These are phyloP conservation scores for Blastocystis sp. DNA, from an alignment of 352 stramenopile genomes.

Conservation along the genomic window DNA sequence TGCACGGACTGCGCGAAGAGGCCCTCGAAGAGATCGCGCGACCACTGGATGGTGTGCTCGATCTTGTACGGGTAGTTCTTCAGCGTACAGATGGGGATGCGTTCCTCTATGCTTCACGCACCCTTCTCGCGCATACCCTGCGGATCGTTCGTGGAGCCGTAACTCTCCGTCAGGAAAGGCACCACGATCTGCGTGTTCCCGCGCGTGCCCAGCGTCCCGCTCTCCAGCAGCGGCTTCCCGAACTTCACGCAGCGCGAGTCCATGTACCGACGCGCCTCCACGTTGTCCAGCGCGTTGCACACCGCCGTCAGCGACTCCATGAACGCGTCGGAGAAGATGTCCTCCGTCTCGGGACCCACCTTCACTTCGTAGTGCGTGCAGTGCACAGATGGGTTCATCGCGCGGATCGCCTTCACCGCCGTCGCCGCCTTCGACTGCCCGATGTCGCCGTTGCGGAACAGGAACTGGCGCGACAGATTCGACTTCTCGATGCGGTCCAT, in stretches of 20 bases:
- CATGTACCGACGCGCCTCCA: constrained; percentile 95
- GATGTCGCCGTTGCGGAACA: constrained; percentile 95
- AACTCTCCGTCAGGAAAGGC: constrained; percentile 87
- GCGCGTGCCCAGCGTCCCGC: constrained; percentile 96
- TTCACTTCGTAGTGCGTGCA: constrained; percentile 78
- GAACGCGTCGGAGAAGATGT: constrained; percentile 96
- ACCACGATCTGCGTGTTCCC: constrained; percentile 90
- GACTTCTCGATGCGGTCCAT: constrained; percentile 99
- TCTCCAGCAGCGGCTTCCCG: constrained; percentile 94
- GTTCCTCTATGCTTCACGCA: constrained; percentile 82
- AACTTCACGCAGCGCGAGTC: constrained; percentile 93
- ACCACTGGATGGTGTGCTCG: constrained; percentile 95
- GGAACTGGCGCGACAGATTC: constrained; percentile 96
- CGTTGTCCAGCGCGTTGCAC: constrained; percentile 96
- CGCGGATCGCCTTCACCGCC: constrained; percentile 83
- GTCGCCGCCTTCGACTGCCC: constrained; percentile 89
- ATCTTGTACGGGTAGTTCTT: constrained; percentile 99
- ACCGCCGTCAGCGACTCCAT: constrained; percentile 88
- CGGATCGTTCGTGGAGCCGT: constrained; percentile 78
- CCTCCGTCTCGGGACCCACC: constrained; percentile 88
- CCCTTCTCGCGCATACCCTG: neutral
- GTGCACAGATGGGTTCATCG: constrained; percentile 92
- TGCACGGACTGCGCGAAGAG: constrained; percentile 92
- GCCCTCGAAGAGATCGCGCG: constrained; percentile 96
- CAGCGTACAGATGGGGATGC: constrained; percentile 97